Evolutionary conservation across 345 rosid species (phyloP), one percentile per base, ranked within the genome.

Genomic region (Hibiscus tridactylites): DNA sequence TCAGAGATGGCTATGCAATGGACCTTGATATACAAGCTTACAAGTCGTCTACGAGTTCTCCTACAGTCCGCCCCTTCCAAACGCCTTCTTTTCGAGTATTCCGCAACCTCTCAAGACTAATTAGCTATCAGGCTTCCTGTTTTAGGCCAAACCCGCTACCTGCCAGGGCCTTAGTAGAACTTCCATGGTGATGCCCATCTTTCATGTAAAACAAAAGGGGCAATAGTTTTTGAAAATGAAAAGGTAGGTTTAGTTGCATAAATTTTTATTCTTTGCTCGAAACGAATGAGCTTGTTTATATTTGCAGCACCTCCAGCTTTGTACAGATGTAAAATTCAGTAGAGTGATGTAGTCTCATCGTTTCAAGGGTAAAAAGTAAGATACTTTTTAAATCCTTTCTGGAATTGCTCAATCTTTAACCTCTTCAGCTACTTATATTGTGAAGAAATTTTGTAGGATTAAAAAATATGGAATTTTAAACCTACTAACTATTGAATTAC

Each of bases 1-100:
- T 92, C 97, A 0, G 97, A 90, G 81, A 89, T 92, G 97, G 99
- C 97, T 1, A 89, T 89, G 97, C 97, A 90, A 53, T 92, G 97
- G 97, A 89, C 97, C n/a, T 74, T 95, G 77, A 92, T 88, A 65
- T 92, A 92, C 81, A 89, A 92, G 78, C 97, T 95, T 31, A 87
- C 99, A 1, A 88, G 97, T 77, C 93, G 99, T 58, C 78, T 95
- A 68, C 82, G 97, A 76, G 92, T 89, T 75, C 97, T 95, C 26
- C 85, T 95, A 31, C 97, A 95, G 19, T 92, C 97, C 0, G 91
- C 97, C 11, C 97, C 99, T 61, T 87, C 92, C 16, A 90, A 95
- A 75, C 92, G 97, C 61, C 85, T 44, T 9, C 47, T 44, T 44
- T 44, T 44, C 10, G 47, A 44, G 47, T 44, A 44, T 44, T 44